A percentile compares a stretch with the other conserved stretches of the same genome.
These are phyloP conservation scores for Coniella vitis DNA, from an alignment of 2,329 filamentous ascomycete species.

Conservation along the genomic window DNA sequence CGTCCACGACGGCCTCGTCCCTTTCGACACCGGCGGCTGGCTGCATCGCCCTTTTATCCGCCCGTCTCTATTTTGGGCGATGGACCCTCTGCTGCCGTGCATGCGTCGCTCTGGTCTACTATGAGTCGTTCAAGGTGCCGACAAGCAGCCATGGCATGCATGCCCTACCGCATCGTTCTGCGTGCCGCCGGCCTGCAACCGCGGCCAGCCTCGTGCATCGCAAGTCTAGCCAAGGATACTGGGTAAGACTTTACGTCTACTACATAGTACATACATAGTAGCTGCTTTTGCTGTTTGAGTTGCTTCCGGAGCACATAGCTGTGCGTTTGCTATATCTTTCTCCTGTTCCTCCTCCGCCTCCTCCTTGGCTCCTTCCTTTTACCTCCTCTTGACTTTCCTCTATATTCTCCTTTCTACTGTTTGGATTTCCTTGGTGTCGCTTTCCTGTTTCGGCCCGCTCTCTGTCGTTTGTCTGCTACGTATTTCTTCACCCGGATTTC, in stretches of 20 bases:
- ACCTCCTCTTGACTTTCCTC: conserved; percentile 2
- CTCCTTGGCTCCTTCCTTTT: neutral
- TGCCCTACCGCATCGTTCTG: neutral
- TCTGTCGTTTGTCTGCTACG: conserved; percentile 6
- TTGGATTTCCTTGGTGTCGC: conserved; percentile 6
- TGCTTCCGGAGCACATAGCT: neutral
- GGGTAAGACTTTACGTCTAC: no score
- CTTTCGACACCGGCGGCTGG: neutral
- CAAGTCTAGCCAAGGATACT: neutral
- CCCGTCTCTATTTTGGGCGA: conserved; percentile 11
- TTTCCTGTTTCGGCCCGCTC: conserved; percentile 7
- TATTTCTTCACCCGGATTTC: conserved; percentile 3
- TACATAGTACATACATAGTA: no score
- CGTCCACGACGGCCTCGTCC: neutral
- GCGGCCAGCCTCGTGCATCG: conserved; percentile 5
- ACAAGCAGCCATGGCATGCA: neutral
- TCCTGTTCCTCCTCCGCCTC: neutral
- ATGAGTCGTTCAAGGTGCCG: no score
- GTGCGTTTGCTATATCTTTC: conserved; percentile 4
- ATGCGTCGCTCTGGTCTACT: no score
- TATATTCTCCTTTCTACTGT: conserved; percentile 12
- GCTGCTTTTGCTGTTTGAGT: neutral
- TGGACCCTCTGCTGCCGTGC: no score
- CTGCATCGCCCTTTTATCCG: neutral
- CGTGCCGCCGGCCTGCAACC: conserved; percentile 13